phyloP scores from a whole-genome alignment of 352 stramenopile species.

The Globisporangium alternatum region DNA sequence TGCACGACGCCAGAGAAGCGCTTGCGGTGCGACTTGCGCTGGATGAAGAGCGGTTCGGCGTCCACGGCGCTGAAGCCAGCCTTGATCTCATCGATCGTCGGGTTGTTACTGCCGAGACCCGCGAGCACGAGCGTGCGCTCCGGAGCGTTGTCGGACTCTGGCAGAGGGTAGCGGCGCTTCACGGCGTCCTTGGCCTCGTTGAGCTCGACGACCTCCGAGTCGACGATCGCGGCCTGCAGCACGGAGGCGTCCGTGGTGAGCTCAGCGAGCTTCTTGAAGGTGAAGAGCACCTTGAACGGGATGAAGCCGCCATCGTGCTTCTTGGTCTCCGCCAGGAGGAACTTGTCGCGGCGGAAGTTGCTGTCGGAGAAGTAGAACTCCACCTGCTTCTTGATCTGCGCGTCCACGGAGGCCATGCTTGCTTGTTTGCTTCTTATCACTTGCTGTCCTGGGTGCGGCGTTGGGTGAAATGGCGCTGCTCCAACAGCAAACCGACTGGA shows the following conservation, averaged over 20 bases:
- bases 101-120: constrained; percentile 52
- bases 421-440: constrained; percentile 2
- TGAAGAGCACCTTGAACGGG: constrained; percentile 84
- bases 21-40: constrained; percentile 68
- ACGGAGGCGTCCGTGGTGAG: constrained; percentile 74
- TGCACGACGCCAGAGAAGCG: constrained; percentile 72
- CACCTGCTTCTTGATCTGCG: constrained; percentile 88
- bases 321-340: constrained; percentile 83
- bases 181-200: constrained; percentile 75
- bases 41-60: constrained; percentile 66
- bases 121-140: constrained; percentile 72
- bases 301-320: constrained; percentile 83
- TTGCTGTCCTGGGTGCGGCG: neutral
- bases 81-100: constrained; percentile 83
- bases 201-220: constrained; percentile 78
- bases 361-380: constrained; percentile 94
- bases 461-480: constrained; percentile 6
- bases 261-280: constrained; percentile 90
- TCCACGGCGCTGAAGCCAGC: constrained; percentile 49
- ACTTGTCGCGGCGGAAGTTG: constrained; percentile 91
- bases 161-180: constrained; percentile 69
- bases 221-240: constrained; percentile 61
- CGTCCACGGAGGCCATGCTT: constrained; percentile 59
- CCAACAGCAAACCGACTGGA: constrained; percentile 13
- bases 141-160: constrained; percentile 55